phyloP scores from a whole-genome alignment of 345 rosid species.

The Kernera saxatilis region DNA sequence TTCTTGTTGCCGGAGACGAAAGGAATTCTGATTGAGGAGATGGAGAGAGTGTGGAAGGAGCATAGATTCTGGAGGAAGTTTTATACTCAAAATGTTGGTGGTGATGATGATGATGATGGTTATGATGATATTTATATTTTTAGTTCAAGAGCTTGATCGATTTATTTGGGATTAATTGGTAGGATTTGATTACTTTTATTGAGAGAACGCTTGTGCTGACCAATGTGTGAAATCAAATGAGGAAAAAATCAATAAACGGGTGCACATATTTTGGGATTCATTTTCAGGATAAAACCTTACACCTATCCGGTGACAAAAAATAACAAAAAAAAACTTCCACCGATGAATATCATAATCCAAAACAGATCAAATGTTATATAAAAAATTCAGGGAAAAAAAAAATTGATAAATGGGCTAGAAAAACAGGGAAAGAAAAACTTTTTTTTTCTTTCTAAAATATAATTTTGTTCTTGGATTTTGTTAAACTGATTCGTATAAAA shows the following conservation, averaged over 20 bases:
- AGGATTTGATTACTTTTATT: neutral
- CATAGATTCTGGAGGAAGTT: conserved; percentile 32
- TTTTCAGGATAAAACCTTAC: neutral
- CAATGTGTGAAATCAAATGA: neutral
- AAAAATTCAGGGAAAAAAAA: too few relatives aligned
- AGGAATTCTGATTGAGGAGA: conserved; percentile 39
- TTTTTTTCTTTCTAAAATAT: too few relatives aligned
- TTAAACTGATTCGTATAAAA: too few relatives aligned
- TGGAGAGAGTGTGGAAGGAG: conserved; percentile 31
- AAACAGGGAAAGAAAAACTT: too few relatives aligned
- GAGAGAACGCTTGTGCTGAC: neutral
- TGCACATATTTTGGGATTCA: neutral
- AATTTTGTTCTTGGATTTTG: too few relatives aligned
- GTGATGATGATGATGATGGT: neutral
- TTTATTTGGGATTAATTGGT: neutral
- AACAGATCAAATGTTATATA: too few relatives aligned
- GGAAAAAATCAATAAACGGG: neutral
- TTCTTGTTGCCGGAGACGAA: conserved; percentile 39
- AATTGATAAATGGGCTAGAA: too few relatives aligned
- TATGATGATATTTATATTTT: neutral
- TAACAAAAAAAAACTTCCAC: too few relatives aligned
- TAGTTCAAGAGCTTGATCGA: neutral
- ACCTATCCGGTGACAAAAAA: too few relatives aligned
- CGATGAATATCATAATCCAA: too few relatives aligned
- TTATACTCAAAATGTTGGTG: neutral